Conservation (phyloP, 2,329 filamentous ascomycete genomes). For the Fusarium sp. region DNA sequence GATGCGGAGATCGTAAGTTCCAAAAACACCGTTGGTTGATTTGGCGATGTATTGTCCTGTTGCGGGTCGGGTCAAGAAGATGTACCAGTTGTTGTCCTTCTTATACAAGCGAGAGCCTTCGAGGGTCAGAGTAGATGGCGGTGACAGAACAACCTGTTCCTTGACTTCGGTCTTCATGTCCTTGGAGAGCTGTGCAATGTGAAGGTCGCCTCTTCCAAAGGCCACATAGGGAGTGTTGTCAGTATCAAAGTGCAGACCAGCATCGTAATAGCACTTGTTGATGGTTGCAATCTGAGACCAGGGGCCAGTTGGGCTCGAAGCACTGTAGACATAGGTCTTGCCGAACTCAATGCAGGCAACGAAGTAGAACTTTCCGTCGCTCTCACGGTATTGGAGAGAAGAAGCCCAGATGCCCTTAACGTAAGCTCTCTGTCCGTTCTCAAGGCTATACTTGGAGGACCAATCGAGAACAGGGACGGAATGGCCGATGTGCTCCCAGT, state of each 20-base stretch:
- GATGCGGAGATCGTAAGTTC: conserved; percentile 60
- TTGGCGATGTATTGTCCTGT: conserved; percentile 59
- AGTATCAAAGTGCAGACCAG: conserved; percentile 62
- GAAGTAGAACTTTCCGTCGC: conserved; percentile 26
- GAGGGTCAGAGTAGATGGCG: conserved; percentile 38
- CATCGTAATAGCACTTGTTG: conserved; percentile 66
- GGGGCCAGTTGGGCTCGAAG: conserved; percentile 50
- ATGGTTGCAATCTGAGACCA: conserved; percentile 54
- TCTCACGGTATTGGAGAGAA: conserved; percentile 21
- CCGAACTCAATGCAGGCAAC: conserved; percentile 52
- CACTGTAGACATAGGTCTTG: conserved; percentile 64
- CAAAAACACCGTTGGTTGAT: conserved; percentile 53
- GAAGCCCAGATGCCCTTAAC: conserved; percentile 66
- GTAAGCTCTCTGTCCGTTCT: conserved; percentile 56
- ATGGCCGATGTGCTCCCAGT: conserved; percentile 58
- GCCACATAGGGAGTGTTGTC: conserved; percentile 67
- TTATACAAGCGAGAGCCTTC: conserved; percentile 67
- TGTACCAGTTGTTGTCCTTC: conserved; percentile 63
- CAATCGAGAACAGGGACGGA: conserved; percentile 45
- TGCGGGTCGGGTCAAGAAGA: conserved; percentile 58
- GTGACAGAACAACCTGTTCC: conserved; percentile 1
- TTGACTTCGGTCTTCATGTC: conserved; percentile 44
- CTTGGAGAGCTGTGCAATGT: conserved; percentile 58
- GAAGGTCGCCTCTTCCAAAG: conserved; percentile 58
- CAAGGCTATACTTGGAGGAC: conserved; percentile 28